Conservation (phyloP, 331 rosid genomes). For the Erythrophleum ivorense region DNA sequence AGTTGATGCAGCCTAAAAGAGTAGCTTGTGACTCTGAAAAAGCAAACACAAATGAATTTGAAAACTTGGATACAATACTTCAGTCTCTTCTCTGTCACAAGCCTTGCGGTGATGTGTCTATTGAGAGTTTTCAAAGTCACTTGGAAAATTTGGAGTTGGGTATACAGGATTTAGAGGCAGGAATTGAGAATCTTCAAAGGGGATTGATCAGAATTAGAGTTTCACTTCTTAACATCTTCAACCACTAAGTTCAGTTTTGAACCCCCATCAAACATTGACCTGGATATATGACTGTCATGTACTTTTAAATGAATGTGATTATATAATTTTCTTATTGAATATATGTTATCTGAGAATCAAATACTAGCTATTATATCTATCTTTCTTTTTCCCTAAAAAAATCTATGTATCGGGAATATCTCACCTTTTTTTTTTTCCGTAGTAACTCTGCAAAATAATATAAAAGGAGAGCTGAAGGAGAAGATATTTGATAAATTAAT, state of each 20-base stretch:
- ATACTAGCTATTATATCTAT: background rate
- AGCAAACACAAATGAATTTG: conserved; percentile 40
- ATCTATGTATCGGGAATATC: background rate
- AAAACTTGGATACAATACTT: conserved; percentile 35
- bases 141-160: conserved; percentile 37
- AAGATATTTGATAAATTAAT: background rate
- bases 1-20: conserved; percentile 35
- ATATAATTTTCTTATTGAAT: background rate
- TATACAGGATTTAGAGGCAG: conserved; percentile 38
- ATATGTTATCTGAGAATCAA: conserved; percentile 10
- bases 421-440: background rate
- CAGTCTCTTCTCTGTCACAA: conserved; percentile 31
- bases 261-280: too few relatives aligned
- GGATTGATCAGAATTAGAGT: conserved; percentile 41
- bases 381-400: background rate
- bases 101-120: background rate
- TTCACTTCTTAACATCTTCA: conserved; percentile 53
- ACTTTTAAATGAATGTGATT: background rate
- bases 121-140: conserved; percentile 19
- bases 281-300: background rate
- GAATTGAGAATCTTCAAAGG: conserved; percentile 42
- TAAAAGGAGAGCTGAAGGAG: background rate
- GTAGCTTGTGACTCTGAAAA: conserved; percentile 22
- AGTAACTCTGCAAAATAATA: conserved; percentile 7
- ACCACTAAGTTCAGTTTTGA: conserved; percentile 19